phyloP scores from a whole-genome alignment of 2,329 filamentous ascomycete genomes.

The Pseudofabraea citricarpa region DNA sequence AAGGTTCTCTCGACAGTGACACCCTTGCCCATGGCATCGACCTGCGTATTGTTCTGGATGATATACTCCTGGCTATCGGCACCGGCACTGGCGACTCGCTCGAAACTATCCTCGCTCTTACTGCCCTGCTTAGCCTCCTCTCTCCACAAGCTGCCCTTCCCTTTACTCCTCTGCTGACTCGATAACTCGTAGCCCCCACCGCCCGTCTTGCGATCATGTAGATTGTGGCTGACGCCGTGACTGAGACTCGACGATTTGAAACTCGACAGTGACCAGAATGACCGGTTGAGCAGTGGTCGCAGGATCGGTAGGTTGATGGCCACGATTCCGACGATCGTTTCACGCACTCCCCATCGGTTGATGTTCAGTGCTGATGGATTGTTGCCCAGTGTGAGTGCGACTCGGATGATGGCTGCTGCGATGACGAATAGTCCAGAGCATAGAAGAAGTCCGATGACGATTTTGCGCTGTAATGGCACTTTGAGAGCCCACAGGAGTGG shows the following conservation, averaged over 20 bases:
- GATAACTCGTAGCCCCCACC: not conserved
- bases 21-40: not conserved
- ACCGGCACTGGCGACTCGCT: not conserved
- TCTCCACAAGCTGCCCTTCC: not conserved
- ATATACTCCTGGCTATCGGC: not conserved
- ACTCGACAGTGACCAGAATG: too few relatives aligned
- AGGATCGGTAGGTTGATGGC: conserved; percentile 31
- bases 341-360: conserved; percentile 33
- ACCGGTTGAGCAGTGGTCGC: conserved; percentile 21
- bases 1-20: not conserved
- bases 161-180: not conserved
- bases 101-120: not conserved
- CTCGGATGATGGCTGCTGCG: conserved; percentile 28
- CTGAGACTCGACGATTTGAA: not conserved
- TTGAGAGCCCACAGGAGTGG: conserved; percentile 30
- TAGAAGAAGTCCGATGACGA: conserved; percentile 28
- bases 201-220: not conserved
- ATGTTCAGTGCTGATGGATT: conserved; percentile 28
- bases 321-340: conserved; percentile 31
- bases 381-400: conserved; percentile 25
- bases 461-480: conserved; percentile 25
- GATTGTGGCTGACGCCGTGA: not conserved
- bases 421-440: conserved; percentile 32
- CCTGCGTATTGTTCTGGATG: not conserved
- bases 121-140: not conserved